phyloP scores from a whole-genome alignment of 257 asterid species.

The Solanum appendiculatum region DNA sequence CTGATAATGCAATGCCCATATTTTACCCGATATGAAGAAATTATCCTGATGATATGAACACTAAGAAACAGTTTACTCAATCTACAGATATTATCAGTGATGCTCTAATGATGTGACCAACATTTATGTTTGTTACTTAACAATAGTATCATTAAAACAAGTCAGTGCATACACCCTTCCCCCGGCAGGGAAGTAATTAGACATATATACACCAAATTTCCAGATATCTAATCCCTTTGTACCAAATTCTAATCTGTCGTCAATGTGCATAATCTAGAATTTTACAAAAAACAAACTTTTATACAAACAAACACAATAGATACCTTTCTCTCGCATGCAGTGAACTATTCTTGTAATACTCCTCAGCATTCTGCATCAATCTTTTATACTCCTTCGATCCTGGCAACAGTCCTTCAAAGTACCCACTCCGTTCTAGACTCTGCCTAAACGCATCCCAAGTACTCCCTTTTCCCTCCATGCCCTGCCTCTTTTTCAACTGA shows the following conservation, averaged over 20 bases:
- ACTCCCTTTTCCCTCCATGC: constrained; percentile 84
- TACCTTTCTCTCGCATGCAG: constrained; percentile 58
- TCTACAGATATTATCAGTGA: not conserved
- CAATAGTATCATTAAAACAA: not conserved
- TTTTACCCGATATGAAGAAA: not conserved
- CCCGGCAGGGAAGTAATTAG: not conserved
- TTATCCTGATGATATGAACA: not conserved
- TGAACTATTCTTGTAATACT: constrained; percentile 50
- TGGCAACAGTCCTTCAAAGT: constrained; percentile 66
- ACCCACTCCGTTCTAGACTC: constrained; percentile 62
- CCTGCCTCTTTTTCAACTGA: constrained; percentile 67
- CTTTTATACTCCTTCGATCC: constrained; percentile 73
- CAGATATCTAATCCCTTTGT: not conserved
- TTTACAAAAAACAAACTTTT: not conserved
- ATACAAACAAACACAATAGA: not conserved
- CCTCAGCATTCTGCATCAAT: constrained; percentile 70
- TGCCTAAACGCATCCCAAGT: constrained; percentile 75
- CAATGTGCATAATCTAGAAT: not conserved
- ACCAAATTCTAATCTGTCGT: not conserved
- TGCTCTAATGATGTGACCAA: not conserved
- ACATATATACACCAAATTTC: not conserved
- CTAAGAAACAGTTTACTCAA: not conserved
- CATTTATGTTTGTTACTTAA: not conserved
- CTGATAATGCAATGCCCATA: not conserved
- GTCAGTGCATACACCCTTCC: not conserved